Evolutionary conservation across 2,329 filamentous ascomycete species (phyloP), one percentile per base, ranked within the genome.

Genomic region (Arthrocladium fulminans): DNA sequence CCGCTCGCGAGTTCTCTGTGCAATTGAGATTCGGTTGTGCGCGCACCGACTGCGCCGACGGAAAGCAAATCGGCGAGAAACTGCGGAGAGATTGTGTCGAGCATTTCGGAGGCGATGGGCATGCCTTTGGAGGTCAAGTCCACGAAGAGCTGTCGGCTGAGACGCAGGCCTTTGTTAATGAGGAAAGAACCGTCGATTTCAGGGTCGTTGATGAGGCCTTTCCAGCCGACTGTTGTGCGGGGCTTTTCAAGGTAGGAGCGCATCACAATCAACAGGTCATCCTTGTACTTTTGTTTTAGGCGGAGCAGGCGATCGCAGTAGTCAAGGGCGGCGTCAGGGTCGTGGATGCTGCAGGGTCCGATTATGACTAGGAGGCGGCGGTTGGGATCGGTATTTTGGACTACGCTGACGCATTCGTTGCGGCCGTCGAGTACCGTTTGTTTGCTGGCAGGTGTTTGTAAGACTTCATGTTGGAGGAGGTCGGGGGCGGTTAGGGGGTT

Each of bases 221-320:
- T 98, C 92, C 92, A 98, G 65, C 92, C 92, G 43, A 98, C 89
- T 0, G 92, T 98, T 43, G 92, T 98, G 53, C 92, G 84, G 35
- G 92, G 92, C 77, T 98, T 98, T 76, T 98, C 92, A 45, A 98
- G 84, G 78, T 98, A 98, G 64, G 89, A 88, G 60, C 92, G 87
- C 92, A 98, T 98, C 63, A 98, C 83, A 66, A 98, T 86, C 67
- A 83, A 83, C 40, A 98, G 77, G 65, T 97, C 89, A 59, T 81
- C 75, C 53, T 82, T 80, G 54, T 96, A 82, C 74, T 84, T 87
- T 56, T 85, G 79, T 51, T 88, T 80, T 41, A 96, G 73, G 46
- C 75, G 71, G 71, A 88, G 85, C 42, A 98, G 79, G 49, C 83
- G 80, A 54, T 76, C 71, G 65, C 85, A 87, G 75, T 98, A 98